Evolutionary conservation across 176 grass and related monocot species (phyloP).

Genomic region (Elaeis guineensis): DNA sequence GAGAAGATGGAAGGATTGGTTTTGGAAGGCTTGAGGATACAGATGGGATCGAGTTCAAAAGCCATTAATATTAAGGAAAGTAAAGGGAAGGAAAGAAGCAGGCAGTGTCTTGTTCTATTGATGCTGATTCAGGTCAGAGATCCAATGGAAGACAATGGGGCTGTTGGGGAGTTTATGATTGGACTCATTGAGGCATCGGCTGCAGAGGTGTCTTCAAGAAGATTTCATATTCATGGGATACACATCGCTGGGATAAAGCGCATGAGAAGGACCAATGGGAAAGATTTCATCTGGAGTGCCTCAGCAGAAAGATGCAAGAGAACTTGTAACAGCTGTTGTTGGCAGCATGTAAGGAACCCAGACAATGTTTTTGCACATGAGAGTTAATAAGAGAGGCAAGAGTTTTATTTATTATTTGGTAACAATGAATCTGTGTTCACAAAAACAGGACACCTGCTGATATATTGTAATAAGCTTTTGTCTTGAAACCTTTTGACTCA

Average conservation of each 20-base stretch:
- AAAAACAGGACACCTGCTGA: no score
- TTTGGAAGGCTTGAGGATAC: conserved; percentile 55
- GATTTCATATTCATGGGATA: conserved; percentile 25
- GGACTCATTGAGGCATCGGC: conserved; percentile 40
- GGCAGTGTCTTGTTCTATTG: conserved; percentile 20
- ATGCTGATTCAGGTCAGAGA: conserved; percentile 58
- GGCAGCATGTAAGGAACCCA: conserved; percentile 22
- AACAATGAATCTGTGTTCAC: no score
- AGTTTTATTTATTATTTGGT: no score
- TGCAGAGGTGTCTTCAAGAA: conserved; percentile 12
- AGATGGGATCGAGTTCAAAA: conserved; percentile 23
- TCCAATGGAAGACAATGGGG: conserved; percentile 29
- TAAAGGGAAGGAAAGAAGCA: neutral
- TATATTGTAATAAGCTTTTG: no score
- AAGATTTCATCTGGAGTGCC: conserved; percentile 49
- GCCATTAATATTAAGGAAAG: neutral
- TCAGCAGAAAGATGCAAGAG: conserved; percentile 25
- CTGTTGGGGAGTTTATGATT: conserved; percentile 51
- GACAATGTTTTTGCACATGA: conserved; percentile 23
- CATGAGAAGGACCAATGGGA: conserved; percentile 1
- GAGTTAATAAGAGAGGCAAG: no score
- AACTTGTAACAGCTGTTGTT: neutral
- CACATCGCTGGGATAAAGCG: conserved; percentile 48
- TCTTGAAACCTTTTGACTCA: no score
- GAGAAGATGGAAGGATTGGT: conserved; percentile 37